A percentile compares a stretch with the other conserved stretches of the same genome.
Evolutionary conservation across 805 yeast species (phyloP).

Genomic region (Lipomyces starkeyi): DNA sequence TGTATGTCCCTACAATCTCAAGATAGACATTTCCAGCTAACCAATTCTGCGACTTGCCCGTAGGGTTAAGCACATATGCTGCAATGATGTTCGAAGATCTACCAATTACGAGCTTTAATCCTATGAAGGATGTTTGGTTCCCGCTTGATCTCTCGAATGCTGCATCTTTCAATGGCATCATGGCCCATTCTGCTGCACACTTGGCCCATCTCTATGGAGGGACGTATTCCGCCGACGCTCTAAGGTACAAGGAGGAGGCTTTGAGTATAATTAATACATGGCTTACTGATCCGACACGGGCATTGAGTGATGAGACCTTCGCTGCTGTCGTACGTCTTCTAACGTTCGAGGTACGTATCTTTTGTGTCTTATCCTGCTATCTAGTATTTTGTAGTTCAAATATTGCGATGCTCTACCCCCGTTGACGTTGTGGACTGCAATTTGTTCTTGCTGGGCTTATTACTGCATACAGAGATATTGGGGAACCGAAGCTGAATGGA

Average conservation of each 20-base stretch:
- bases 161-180: neutral
- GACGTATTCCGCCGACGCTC: neutral
- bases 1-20: neutral
- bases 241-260: neutral
- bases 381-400: neutral
- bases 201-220: neutral
- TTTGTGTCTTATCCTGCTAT: neutral
- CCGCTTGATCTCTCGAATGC: neutral
- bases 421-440: too few relatives aligned
- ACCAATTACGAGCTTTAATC: neutral
- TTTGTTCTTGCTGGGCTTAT: neutral
- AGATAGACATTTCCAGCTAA: neutral
- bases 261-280: neutral
- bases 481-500: conserved; percentile 1
- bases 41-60: neutral
- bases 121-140: neutral
- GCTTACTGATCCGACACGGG: neutral
- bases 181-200: conserved; percentile 1
- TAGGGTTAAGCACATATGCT: neutral
- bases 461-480: neutral
- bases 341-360: neutral
- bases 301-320: neutral
- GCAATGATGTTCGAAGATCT: neutral
- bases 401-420: too few relatives aligned
- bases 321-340: neutral